These are phyloP conservation scores for Boletellus emodensis DNA, from an alignment of 768 basidiomycete genomes.

Conservation along the genomic window DNA sequence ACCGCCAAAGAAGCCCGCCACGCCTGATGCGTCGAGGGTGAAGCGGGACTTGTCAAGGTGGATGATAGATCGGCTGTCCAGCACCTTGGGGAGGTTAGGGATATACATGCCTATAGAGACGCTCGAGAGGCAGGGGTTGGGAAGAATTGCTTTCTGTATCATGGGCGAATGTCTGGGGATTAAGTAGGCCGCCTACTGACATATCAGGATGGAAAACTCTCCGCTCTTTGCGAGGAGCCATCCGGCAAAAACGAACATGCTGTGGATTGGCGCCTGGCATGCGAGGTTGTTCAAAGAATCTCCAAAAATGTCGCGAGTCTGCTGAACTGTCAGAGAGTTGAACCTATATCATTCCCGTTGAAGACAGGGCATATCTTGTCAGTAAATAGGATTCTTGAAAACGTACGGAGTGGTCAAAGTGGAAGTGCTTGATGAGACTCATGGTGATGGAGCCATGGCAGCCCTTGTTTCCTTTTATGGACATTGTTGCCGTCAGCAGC, in stretches of 20 bases:
- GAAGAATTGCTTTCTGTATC: background rate
- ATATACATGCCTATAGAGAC: background rate
- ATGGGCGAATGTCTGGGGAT: background rate
- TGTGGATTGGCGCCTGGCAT: background rate
- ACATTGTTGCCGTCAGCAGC: background rate
- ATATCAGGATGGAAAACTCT: background rate
- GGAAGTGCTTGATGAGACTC: too few relatives aligned
- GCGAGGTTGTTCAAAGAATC: background rate
- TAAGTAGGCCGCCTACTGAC: background rate
- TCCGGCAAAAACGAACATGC: background rate
- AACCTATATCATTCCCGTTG: too few relatives aligned
- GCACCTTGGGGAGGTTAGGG: background rate
- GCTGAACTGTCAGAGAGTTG: too few relatives aligned
- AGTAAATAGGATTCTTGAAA: too few relatives aligned
- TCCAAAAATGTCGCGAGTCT: too few relatives aligned
- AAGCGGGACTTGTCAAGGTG: constrained; percentile 12
- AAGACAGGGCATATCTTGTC: too few relatives aligned
- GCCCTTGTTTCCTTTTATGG: constrained; percentile 10
- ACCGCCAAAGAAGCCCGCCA: constrained; percentile 19
- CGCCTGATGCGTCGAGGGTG: constrained; percentile 24
- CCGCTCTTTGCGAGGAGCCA: background rate
- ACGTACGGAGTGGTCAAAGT: too few relatives aligned
- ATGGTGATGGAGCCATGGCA: too few relatives aligned
- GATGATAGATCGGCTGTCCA: background rate
- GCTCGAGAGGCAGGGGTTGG: background rate